Evolutionary conservation across 208 protist genomes (phyloP).

Genomic region (Jaenimonas drosophilae): DNA sequence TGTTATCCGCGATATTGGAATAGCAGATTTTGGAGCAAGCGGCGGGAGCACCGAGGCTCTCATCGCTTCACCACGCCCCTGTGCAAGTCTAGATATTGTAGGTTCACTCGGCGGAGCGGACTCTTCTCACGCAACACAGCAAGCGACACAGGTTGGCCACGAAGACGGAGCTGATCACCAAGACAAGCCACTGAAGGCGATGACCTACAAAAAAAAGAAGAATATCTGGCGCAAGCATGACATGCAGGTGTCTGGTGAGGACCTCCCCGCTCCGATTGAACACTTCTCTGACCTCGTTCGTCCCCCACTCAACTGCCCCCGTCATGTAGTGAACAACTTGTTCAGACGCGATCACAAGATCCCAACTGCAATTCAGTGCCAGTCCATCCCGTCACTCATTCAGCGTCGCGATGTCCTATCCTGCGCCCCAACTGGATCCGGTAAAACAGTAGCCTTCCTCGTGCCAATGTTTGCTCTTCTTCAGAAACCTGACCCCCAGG

Average conservation of each 20-base stretch:
- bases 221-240: constrained; percentile 81
- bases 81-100: too few relatives aligned
- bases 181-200: constrained; percentile 46
- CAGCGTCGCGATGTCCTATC: constrained; percentile 82
- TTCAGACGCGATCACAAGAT: constrained; percentile 73
- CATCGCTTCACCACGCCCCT: too few relatives aligned
- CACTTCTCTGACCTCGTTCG: constrained; percentile 79
- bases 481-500: constrained; percentile 47
- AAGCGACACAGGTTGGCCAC: too few relatives aligned
- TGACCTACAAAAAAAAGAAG: constrained; percentile 65
- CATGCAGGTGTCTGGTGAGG: constrained; percentile 59
- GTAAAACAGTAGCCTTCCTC: constrained; percentile 94
- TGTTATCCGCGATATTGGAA: too few relatives aligned
- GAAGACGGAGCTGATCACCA: constrained; percentile 1
- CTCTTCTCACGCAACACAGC: too few relatives aligned
- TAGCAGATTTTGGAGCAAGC: too few relatives aligned
- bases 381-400: constrained; percentile 92
- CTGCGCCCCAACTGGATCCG: constrained; percentile 87
- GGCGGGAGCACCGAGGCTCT: too few relatives aligned
- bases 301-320: constrained; percentile 62
- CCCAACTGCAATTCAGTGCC: constrained; percentile 96
- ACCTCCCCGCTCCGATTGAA: constrained; percentile 72
- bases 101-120: too few relatives aligned
- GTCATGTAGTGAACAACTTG: constrained; percentile 74
- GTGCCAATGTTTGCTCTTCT: constrained; percentile 91